Evolutionary conservation across 257 asterid species (phyloP), one percentile per base, ranked within the genome.

Genomic region (Echium plantagineum): DNA sequence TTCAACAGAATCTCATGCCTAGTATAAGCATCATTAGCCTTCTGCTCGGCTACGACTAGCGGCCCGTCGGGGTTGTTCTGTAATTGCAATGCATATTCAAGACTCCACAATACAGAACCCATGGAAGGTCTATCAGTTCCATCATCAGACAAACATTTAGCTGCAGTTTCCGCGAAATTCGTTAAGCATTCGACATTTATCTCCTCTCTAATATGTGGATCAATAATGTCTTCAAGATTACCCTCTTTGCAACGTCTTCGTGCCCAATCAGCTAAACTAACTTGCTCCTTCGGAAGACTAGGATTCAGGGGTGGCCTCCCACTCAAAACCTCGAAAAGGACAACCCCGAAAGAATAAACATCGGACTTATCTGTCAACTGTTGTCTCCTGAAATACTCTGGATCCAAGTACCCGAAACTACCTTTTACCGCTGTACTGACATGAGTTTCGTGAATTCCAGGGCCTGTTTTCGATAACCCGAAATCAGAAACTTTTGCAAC

Each of bases 401-500:
- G 94, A 69, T 85, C 94, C 46, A 88, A 71, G 71, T 88, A 85
- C 21, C 96, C 94, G 16, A 88, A 88, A 59, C 94, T 88, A 0
- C 96, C 94, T 65, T 85, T 88, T 51, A 85, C 94, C 52, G 77
- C 59, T 0, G 96, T 88, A 70, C 90, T 88, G 3, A 88, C 83
- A 21, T 83, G 96, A 8, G 85, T 72, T 60, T 83, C 85, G 24
- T 81, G 63, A 7, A 78, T 31, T 0, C 52, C 19, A 5, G 80
- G 84, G 5, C 86, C 81, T 0, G 90, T 81, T 63, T 80, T 88
- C 0, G 96, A 88, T 6, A 88, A 75, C 48, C 96, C 95, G 8
- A 88, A 88, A 63, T 88, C 95, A 2, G 94, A 88, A 35, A 88
- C 96, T 28, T 88, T 88, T 0, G 94, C 93, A 0, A 88, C 80